Evolutionary conservation across 2,329 filamentous ascomycete genomes (phyloP), one percentile per base, ranked within the genome.

Genomic region (Diaporthe capsici): DNA sequence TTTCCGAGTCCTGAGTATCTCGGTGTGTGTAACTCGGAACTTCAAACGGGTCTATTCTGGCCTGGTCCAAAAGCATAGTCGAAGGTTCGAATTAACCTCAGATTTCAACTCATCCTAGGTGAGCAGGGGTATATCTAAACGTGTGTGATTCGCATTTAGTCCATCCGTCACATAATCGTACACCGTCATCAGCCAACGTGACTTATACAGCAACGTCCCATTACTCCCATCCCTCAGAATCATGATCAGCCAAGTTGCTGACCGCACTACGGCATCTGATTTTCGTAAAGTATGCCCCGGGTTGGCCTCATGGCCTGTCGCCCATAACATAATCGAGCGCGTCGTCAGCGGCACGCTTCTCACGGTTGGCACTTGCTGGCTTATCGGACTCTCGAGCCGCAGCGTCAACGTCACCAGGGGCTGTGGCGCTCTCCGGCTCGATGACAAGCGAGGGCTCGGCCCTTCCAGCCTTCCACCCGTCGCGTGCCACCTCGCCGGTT

Each of bases 321-420:
- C 65, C 49, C 65, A 55, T 70, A 34, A 70, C 31, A 15, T 70
- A 70, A 9, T 28, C 20, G 49, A 70, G 49, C n/a, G 49, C 65
- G 0, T 70, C 65, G 1, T 70, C 65, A 9, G 49, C 65, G 17
- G 65, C 65, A 55, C 49, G n/a, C 49, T 42, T 70, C 34, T 70
- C n/a, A 9, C 8, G 65, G 3, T 55, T 25, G n/a, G 34, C n/a
- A 22, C 34, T 28, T 9, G n/a, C 34, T 42, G 49, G 34, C n/a
- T 42, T 17, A 9, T 42, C 65, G 15, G 34, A 8, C 6, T 55
- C 25, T 12, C 13, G 47, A 53, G 49, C 9, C 28, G 47, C 65
- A 9, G 49, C 34, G 34, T 67, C 28, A n/a, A 20, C 28, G 22
- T 55, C n/a, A 1, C 37, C 65, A 8, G 10, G n/a, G 25, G 2